Base-by-base conservation (phyloP, 1,284 basidiomycete genomes). In the Inonotus obliquus region DNA sequence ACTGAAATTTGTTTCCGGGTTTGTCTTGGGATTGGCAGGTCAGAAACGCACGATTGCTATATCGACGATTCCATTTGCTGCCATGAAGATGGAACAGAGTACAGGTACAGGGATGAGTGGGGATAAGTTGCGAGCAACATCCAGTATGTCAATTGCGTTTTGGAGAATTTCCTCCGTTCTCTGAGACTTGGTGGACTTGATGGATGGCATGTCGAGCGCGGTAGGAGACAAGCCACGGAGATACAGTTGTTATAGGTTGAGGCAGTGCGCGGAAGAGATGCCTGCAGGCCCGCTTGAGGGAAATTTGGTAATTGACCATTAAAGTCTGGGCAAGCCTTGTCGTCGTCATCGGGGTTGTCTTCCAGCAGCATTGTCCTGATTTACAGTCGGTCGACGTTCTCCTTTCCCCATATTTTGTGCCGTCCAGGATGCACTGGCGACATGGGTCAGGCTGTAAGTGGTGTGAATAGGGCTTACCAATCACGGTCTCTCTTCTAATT, bases 41-140 rank as follows among this genome's bases (percentile, higher is more conserved):
- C 6, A 23, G 38, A 52, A 38, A 44, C 59, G 41, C 37, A 60
- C 59, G 14, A 51, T 45, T 19, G 51, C 32, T 29, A 39, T 29
- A 11, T 60, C 59, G 21, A 60, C 59, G 37, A 60, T 54, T 29
- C 32, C 21, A 14, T 54, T 53, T 23, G 59, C 59, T 6, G 51
- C 21, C 35, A 38, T 37, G 39, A 60, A 60, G 38, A 60, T 41
- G 21, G 59, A 60, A 29, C 19, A 27, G 9, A 60, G 23, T 35
- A 54, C 25, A 5, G 59, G 59, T 0, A 54, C 52, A 23, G 59
- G 59, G 21, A 60, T 37, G 6, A 60, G 23, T 3, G 59, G 51
- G 4, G 59, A 49, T 38, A 60, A 27, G n/a, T 53, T 38, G 14
- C 35, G 41, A 14, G 59, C 52, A 21, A 54, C 38, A 10, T 54